Evolutionary conservation across 768 basidiomycete species (phyloP), one percentile per base, ranked within the genome.

Genomic region (Cubamyces sp.): DNA sequence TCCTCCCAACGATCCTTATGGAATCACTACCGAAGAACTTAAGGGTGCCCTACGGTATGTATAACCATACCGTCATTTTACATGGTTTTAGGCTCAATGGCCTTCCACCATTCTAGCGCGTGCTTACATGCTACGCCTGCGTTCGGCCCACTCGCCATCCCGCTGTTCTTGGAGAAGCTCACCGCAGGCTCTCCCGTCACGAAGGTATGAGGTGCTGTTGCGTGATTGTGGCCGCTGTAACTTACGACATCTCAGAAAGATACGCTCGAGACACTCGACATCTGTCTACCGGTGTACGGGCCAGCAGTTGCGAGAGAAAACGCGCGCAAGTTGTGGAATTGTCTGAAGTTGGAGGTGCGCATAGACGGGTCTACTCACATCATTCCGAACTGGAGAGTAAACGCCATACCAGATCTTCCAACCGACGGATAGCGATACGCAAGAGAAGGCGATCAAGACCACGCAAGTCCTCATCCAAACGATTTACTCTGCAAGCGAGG

Each of bases 1-100:
- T 9, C 94, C 96, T 18, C 90, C 94, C 0, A 88, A 94, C 67
- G 95, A 98, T 71, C 94, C 94, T 18, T 95, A 96, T 73, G 90
- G 91, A 3, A 96, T 99, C 61, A 91, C 88, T 3, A 80, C 91
- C 0, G 92, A 96, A 34, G 92, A 98, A 70, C 82, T 99, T 21
- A 90, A 90, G 68, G 66, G 72, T 54, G 79, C 88, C 2, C 81
- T 98, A 16, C 81, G 87, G 91, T 89, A 68, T 45, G 77, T 12
- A 5, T 25, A 1, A 9, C 11, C 41, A 25, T 39, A 16, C 30
- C 12, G 1, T 23, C 3, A 16, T 5, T 23, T 51, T 18, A 8
- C n/a, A 11, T 34, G 1, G 11, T 5, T 12, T 19, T 1, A 48
- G 6, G 11, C 34, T 3, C 3, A 28, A 23, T n/a, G 25, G 41